Base-by-base conservation (phyloP, 1,139 yeast genomes). In the Debaryomyces sp. region DNA sequence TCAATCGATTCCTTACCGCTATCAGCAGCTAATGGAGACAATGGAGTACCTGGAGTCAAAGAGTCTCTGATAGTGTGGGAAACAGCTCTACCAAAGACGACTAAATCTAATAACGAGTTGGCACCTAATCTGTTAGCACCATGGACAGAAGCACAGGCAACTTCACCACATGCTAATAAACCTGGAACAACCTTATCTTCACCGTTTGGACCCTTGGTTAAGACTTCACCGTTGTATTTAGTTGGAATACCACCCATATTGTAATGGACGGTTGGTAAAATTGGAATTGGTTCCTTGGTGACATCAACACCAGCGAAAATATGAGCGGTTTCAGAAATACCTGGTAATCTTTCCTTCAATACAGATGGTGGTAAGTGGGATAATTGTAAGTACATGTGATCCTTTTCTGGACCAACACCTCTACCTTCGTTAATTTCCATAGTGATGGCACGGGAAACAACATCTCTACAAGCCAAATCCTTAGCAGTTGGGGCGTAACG, bases 171-270 rank as follows among this genome's bases (percentile, higher is more conserved):
- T 17, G 99, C 98, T 70, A 84, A 82, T 62, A 94, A 81, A 64
- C 99, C 99, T 63, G 96, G 96, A 55, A 94, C 96, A 60, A 89
- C 83, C 67, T 81, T 84, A 70, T 94, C 99, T 64, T 92, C 84
- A 63, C 99, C 99, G 60, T 87, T 82, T 65, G 82, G 91, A 66
- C 87, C 89, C 62, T 87, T 70, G 49, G 90, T 90, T 59, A 94
- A 72, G 46, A 85, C 97, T 77, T 94, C 97, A 80, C 98, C 98
- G 61, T 87, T 88, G 89, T 91, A 94, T 71, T 87, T 90, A 61
- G 99, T 94, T 72, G 98, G 99, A 60, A 94, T 89, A 85, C 99
- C 99, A 73, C 99, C 99, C 99, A 94, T 94, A 75, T 94, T 94
- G 81, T 94, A 94, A 76, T 94, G 99, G 57, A 94, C 99, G 56